Conservation (phyloP, 768 basidiomycete genomes). For the Boletus barrowsii region DNA sequence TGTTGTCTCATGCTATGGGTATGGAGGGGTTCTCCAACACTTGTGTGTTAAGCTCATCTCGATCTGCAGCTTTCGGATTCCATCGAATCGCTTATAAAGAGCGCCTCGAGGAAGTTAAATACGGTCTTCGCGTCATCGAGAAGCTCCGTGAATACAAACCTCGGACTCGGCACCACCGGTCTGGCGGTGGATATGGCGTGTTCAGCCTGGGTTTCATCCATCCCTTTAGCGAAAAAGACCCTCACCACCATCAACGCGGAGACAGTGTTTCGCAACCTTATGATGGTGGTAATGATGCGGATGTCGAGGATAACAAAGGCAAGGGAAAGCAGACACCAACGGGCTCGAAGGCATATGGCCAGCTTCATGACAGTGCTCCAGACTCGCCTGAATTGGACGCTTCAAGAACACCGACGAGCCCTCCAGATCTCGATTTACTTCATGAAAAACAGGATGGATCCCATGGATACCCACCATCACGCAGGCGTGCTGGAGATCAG, state of each 20-base stretch:
- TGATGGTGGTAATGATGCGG: constrained; percentile 32
- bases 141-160: constrained; percentile 65
- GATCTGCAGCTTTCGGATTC: constrained; percentile 58
- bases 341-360: neutral
- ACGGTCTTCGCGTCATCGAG: constrained; percentile 59
- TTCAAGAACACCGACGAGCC: constrained; percentile 5
- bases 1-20: constrained; percentile 68
- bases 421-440: neutral
- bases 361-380: neutral
- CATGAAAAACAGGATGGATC: constrained; percentile 4
- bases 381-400: constrained; percentile 14
- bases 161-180: constrained; percentile 30
- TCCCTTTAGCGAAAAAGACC: constrained; percentile 45
- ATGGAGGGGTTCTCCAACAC: neutral
- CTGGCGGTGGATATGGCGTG: constrained; percentile 42
- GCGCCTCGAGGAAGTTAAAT: constrained; percentile 56
- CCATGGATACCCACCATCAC: constrained; percentile 43
- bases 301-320: constrained; percentile 27
- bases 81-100: constrained; percentile 77
- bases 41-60: neutral
- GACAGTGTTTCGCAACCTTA: constrained; percentile 21
- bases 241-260: constrained; percentile 31
- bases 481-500: constrained; percentile 16
- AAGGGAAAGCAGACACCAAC: constrained; percentile 29
- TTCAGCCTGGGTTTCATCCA: constrained; percentile 32